Evolutionary conservation across 306 rosid species (phyloP), one percentile per base, ranked within the genome.

Genomic region (Albizia julibrissin): DNA sequence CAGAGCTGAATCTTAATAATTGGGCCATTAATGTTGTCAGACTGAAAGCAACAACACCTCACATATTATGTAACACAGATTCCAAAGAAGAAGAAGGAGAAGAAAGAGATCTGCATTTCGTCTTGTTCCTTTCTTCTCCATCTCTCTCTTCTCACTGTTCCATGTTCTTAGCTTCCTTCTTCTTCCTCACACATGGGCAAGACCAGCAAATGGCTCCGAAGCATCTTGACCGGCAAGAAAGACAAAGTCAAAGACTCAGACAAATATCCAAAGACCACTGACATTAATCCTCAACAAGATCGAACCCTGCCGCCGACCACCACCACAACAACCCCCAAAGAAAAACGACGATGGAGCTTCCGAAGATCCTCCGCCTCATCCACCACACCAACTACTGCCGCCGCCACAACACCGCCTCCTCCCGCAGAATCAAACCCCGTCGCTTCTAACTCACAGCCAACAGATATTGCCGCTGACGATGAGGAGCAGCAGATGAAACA

Each of bases 261-360:
- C 65, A 39, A 58, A 58, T 58, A 8, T 21, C 22, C 73, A 22
- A 86, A 84, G 76, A 8, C 46, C 65, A 73, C 74, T 39, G 79
- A 84, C 46, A 62, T 11, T 24, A 10, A 3, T 59, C 33, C 80
- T 73, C 31, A 22, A 58, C 65, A 89, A 80, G 89, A 91, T 67
- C 89, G 91, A 50, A 75, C 89, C 3, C 86, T 89, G 76, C 97
- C 94, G 70, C 64, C 96, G 10, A 22, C 13, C 4, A 82, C 89
- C 24, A 64, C 87, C 31, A 29, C 31, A 29, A 29, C 31, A 29
- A 29, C 31, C 22, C 90, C 46, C 15, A 95, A 87, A 70, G 99
- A 95, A 89, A 95, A 91, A 80, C 87, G 74, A 83, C 84, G 99
- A 74, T 93, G 98, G 99, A 93, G 99, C 80, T 93, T 95, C 68